These are phyloP conservation scores for Pseudogymnoascus sp. DNA, from an alignment of 2,329 filamentous ascomycete species.

Conservation along the genomic window DNA sequence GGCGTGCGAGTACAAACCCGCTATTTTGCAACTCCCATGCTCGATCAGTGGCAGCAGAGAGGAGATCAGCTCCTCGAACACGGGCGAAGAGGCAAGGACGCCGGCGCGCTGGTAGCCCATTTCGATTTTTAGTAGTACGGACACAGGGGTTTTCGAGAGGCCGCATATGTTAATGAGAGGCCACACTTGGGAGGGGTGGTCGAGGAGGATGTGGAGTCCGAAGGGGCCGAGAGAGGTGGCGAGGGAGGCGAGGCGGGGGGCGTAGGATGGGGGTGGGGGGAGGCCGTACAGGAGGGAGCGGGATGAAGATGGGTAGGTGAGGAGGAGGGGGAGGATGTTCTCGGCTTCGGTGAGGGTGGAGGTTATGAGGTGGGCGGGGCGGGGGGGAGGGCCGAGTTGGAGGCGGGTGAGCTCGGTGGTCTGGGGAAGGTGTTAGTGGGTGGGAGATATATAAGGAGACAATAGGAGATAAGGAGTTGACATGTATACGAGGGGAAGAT, in stretches of 20 bases:
- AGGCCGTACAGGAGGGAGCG: too few species aligned
- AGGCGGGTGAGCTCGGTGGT: slow-evolving; percentile 57
- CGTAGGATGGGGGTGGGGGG: too few species aligned
- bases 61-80: slow-evolving; percentile 39
- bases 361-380: slow-evolving; percentile 50
- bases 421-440: slow-evolving; percentile 31
- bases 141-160: slow-evolving; percentile 48
- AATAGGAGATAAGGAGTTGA: neutral
- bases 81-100: slow-evolving; percentile 41
- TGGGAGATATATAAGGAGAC: neutral
- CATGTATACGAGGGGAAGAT: too few species aligned
- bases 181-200: too few species aligned
- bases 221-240: too few species aligned
- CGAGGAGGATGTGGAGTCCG: too few species aligned
- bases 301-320: slow-evolving; percentile 54
- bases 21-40: slow-evolving; percentile 34
- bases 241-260: too few species aligned
- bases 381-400: slow-evolving; percentile 52
- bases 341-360: slow-evolving; percentile 72
- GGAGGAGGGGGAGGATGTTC: slow-evolving; percentile 50
- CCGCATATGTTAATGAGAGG: too few species aligned
- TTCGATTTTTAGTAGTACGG: slow-evolving; percentile 62
- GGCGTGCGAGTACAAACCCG: slow-evolving; percentile 65
- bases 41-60: slow-evolving; percentile 36
- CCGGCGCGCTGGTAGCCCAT: slow-evolving; percentile 66